These are phyloP conservation scores for Brasenia schreberi DNA, from an alignment of 164 flowering plant species.

Conservation along the genomic window DNA sequence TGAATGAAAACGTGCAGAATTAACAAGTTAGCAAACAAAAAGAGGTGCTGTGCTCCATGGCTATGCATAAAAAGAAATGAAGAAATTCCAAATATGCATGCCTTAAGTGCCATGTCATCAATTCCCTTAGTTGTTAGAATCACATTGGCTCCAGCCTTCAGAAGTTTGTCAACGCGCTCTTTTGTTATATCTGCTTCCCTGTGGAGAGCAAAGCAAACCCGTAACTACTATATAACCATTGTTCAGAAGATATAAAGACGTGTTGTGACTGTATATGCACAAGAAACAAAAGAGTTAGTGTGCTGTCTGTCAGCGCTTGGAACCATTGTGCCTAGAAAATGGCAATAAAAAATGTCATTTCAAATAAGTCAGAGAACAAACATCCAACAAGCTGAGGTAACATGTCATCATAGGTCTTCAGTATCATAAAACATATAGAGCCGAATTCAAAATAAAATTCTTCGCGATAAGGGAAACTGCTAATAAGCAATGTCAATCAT, in stretches of 20 bases:
- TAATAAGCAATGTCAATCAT: too few relatives aligned
- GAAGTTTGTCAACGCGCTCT: constrained; percentile 86
- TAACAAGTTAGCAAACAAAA: background rate
- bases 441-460: too few relatives aligned
- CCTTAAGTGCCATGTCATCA: constrained; percentile 99
- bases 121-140: constrained; percentile 90
- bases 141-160: constrained; percentile 97
- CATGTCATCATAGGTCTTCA: too few relatives aligned
- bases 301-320: too few relatives aligned
- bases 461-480: too few relatives aligned
- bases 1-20: constrained; percentile 15
- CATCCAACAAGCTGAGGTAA: too few relatives aligned
- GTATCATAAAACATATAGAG: too few relatives aligned
- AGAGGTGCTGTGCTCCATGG: background rate
- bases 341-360: too few relatives aligned
- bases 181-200: constrained; percentile 97
- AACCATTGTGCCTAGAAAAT: too few relatives aligned
- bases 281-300: too few relatives aligned
- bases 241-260: background rate
- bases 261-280: too few relatives aligned
- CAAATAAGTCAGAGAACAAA: too few relatives aligned
- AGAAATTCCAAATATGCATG: constrained; percentile 13
- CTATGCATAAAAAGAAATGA: background rate
- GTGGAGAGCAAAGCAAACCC: constrained; percentile 8
- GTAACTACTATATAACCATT: background rate